Evolutionary conservation across 257 asterid species (phyloP), one percentile per base, ranked within the genome.

Genomic region (Paulownia fortunei): DNA sequence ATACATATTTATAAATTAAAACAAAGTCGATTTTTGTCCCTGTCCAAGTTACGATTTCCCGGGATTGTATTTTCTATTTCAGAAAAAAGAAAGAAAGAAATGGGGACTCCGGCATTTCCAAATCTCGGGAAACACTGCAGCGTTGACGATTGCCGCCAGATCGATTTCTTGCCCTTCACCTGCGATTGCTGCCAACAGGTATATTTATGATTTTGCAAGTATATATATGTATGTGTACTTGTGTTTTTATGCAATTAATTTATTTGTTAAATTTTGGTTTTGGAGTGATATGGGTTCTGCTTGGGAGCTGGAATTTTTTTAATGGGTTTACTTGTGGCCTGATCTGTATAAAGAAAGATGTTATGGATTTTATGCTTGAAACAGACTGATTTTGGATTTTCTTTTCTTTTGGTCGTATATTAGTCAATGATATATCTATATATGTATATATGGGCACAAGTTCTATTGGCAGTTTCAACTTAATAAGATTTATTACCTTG

Each of bases 31-130:
- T 70, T 74, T 34, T n/a, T 56, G 12, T 72, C 16, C 42, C 74
- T 52, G 5, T 69, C 69, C 0, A 30, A 49, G 15, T 58, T 54
- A 63, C 26, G 44, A 21, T 80, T 64, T 32, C 27, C 72, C 56
- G 69, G 61, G 73, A 66, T 79, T 37, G 65, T 63, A 12, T 46
- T 54, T 60, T 8, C 60, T 52, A 18, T 52, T 49, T 69, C 47
- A 23, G 60, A 27, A 30, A 15, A 8, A 11, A n/a, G n/a, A n/a
- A 39, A 41, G n/a, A n/a, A 46, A 8, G 23, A n/a, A 54, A 96
- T 96, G 99, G 99, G 99, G 65, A 96, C 99, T 27, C 99, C 97
- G 56, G 97, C 86, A 19, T 87, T 92, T 72, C 94, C 99, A 4
- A 85, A 92, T 89, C 93, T 95, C 26, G 99, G 97, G 60, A 87